Base-by-base conservation (phyloP, 139 green algal species). In the Chlorella sorokiniana region DNA sequence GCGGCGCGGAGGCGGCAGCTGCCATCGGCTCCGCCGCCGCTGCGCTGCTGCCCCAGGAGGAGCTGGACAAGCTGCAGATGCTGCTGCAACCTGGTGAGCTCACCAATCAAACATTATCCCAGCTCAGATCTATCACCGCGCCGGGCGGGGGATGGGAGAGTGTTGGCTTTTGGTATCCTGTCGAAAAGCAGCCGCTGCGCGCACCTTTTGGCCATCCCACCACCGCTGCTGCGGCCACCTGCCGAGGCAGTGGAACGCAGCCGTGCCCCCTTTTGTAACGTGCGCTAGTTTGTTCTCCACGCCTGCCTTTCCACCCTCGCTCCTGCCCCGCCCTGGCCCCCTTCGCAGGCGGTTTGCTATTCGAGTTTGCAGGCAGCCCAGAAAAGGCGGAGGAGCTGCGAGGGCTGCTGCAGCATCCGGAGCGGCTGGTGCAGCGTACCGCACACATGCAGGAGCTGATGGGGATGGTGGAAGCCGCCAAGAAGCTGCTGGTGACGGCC, bases 361-460 rank as follows among this genome's bases (percentile, higher is more conserved):
- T 62, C 44, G 75, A 81, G 59, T 81, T 81, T 70, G 75, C 75
- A 0, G 75, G 75, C 18, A 59, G 59, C 22, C 40, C 41, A 18
- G 75, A 81, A 59, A 27, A 41, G 3, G 75, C 75, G 0, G 41
- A 29, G 1, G 29, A 81, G 75, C 59, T 81, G 31, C 29, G 75
- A 0, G 37, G 59, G 40, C 59, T 81, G 59, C 59, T 81, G n/a
- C 40, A 35, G 40, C 27, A 61, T 29, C 75, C 75, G 1, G 75
- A 67, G 59, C 59, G 71, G 75, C 75, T 81, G 38, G 40, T 72
- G 75, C 59, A 70, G 75, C 56, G 56, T n/a, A 54, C 74, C 2
- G 56, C 27, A 40, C 74, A 70, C 56, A 81, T 81, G 74, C 74
- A 81, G 74, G 56, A 81, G 74, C 74, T 81, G 14, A 81, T 81